These are phyloP conservation scores for Calonectria crousiana DNA, from an alignment of 2,329 filamentous ascomycete species.

Conservation along the genomic window DNA sequence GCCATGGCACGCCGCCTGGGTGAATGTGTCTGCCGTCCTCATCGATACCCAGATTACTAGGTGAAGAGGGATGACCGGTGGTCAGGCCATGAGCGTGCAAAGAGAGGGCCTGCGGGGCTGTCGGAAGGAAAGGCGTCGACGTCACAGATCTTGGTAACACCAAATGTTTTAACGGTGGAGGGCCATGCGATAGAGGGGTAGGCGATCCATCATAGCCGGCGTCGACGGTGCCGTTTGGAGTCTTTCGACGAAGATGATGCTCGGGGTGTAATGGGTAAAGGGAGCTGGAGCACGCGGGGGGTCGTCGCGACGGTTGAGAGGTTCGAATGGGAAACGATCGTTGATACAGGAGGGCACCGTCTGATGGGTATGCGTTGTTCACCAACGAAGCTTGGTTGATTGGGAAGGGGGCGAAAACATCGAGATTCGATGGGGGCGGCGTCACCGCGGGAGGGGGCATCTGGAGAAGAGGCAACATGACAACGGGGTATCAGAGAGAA, in stretches of 20 bases:
- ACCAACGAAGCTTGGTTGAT: conserved; percentile 32
- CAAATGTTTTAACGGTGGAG: conserved; percentile 86
- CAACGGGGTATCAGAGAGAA: conserved; percentile 43
- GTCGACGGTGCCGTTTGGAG: conserved; percentile 91
- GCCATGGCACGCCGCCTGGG: conserved; percentile 30
- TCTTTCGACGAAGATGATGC: conserved; percentile 89
- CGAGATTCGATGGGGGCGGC: conserved; percentile 54
- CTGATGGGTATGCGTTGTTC: conserved; percentile 46
- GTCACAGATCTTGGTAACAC: conserved; percentile 70
- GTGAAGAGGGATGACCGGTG: conserved; percentile 27
- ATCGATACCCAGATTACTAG: conserved; percentile 25
- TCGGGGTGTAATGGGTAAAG: conserved; percentile 61
- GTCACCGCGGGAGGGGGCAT: conserved; percentile 65
- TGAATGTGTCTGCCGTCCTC: conserved; percentile 31
- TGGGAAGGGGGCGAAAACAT: conserved; percentile 46
- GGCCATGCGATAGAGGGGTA: conserved; percentile 77
- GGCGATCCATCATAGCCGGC: conserved; percentile 91
- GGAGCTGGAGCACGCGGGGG: conserved; percentile 26
- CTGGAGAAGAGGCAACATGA: conserved; percentile 65
- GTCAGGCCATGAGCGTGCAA: conserved; percentile 27
- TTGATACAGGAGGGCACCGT: conserved; percentile 35
- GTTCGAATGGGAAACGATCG: conserved; percentile 50
- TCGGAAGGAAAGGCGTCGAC: conserved; percentile 31
- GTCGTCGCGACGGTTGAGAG: conserved; percentile 43
- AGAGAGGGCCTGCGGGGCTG: conserved; percentile 27